A percentile compares a stretch with the other conserved stretches of the same genome.
Conservation (phyloP, 495 filamentous ascomycete genomes). For the Hypoxylon fragiforme region DNA sequence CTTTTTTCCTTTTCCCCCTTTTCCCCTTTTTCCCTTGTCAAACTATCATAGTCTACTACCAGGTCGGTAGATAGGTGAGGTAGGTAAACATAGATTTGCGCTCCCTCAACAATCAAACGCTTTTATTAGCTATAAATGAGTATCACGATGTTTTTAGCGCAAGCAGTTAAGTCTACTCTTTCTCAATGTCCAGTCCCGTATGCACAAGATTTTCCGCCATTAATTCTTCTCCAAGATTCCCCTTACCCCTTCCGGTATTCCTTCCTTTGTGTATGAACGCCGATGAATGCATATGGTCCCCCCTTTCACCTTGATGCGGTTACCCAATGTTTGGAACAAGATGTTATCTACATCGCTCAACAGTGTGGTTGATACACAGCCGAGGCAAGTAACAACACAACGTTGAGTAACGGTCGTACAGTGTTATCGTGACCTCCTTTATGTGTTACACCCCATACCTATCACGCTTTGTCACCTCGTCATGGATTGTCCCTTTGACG, state of each 20-base stretch:
- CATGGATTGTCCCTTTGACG: conserved; percentile 5
- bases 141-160: conserved; percentile 2
- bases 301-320: conserved; percentile 9
- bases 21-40: too few relatives aligned
- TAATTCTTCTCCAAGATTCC: conserved; percentile 23
- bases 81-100: too few relatives aligned
- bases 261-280: conserved; percentile 16
- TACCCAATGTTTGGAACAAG: conserved; percentile 23
- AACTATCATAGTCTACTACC: too few relatives aligned
- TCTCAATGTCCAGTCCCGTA: conserved; percentile 7
- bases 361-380: conserved; percentile 1
- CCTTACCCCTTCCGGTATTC: background rate
- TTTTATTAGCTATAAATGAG: conserved; percentile 8
- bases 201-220: conserved; percentile 17
- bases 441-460: conserved; percentile 16
- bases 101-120: conserved; percentile 2
- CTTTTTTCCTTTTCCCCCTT: background rate
- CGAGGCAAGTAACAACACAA: conserved; percentile 4
- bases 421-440: conserved; percentile 8
- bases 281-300: conserved; percentile 19
- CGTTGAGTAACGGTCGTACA: conserved; percentile 3
- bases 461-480: conserved; percentile 19
- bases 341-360: conserved; percentile 26
- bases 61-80: too few relatives aligned
- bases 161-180: background rate